phyloP scores from a whole-genome alignment of 129 eudicot species.

The Calendula officinalis region DNA sequence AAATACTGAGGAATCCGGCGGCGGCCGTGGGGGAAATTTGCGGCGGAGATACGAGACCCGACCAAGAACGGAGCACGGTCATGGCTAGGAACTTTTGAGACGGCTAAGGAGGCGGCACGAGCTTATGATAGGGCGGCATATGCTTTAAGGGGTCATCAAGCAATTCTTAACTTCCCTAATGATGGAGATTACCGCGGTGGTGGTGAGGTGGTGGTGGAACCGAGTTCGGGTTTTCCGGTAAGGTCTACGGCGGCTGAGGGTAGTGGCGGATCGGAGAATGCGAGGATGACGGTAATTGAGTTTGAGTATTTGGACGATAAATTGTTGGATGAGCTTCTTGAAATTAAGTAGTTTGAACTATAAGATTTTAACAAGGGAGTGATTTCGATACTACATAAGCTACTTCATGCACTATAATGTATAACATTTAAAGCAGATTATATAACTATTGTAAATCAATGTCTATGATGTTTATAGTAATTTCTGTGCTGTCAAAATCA shows the following conservation, averaged over 20 bases:
- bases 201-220: background rate
- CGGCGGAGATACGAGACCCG: conserved; percentile 9
- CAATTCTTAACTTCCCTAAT: conserved; percentile 11
- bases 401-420: too few species aligned
- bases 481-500: too few species aligned
- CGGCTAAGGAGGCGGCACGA: background rate
- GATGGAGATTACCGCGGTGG: background rate
- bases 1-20: conserved; percentile 1
- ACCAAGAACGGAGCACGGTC: conserved; percentile 1
- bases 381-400: too few species aligned
- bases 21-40: conserved; percentile 14
- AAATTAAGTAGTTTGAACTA: background rate
- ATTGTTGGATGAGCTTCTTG: conserved; percentile 16
- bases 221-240: background rate
- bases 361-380: too few species aligned
- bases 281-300: background rate
- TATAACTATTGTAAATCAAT: too few species aligned
- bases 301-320: conserved; percentile 11
- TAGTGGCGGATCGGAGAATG: background rate
- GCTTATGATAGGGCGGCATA: conserved; percentile 5
- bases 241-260: background rate
- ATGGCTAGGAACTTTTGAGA: conserved; percentile 5
- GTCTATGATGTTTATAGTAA: too few species aligned
- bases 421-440: too few species aligned
- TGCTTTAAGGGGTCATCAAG: conserved; percentile 12